phyloP scores from a whole-genome alignment of 1,284 basidiomycete genomes.

The Leccinum fuscescens region DNA sequence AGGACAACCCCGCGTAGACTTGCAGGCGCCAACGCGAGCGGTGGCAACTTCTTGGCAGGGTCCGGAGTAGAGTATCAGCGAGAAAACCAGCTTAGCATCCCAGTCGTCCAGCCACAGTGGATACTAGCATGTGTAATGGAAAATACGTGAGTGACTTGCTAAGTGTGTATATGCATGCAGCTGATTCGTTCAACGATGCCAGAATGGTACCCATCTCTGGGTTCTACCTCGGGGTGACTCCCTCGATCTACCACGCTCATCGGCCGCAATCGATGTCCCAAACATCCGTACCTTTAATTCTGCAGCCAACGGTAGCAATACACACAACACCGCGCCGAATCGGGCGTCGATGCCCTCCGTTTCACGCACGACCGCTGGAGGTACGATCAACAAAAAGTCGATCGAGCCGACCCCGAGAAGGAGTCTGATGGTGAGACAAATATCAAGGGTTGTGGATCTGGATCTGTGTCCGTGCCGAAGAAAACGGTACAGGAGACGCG shows the following conservation, averaged over 20 bases:
- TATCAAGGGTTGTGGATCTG: neutral
- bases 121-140: constrained; percentile 81
- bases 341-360: constrained; percentile 29
- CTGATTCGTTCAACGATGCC: constrained; percentile 2
- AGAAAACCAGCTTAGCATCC: constrained; percentile 85
- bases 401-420: constrained; percentile 56
- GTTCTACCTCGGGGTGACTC: constrained; percentile 74
- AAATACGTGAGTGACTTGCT: constrained; percentile 60
- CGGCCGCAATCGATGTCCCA: constrained; percentile 79
- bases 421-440: constrained; percentile 30
- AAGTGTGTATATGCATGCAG: neutral
- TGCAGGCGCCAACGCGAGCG: constrained; percentile 34
- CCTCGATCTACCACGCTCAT: constrained; percentile 45
- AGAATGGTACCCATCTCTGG: constrained; percentile 86
- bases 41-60: constrained; percentile 41
- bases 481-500: constrained; percentile 31
- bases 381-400: constrained; percentile 12
- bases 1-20: constrained; percentile 86
- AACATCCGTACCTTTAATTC: constrained; percentile 40
- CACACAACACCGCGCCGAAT: constrained; percentile 35
- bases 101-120: constrained; percentile 90
- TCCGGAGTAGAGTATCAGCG: constrained; percentile 88
- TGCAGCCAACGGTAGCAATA: constrained; percentile 37
- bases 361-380: constrained; percentile 10
- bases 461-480: constrained; percentile 1